Evolutionary conservation across 2,329 filamentous ascomycete genomes (phyloP), one percentile per base, ranked within the genome.

Genomic region (Fusarium mangiferae): DNA sequence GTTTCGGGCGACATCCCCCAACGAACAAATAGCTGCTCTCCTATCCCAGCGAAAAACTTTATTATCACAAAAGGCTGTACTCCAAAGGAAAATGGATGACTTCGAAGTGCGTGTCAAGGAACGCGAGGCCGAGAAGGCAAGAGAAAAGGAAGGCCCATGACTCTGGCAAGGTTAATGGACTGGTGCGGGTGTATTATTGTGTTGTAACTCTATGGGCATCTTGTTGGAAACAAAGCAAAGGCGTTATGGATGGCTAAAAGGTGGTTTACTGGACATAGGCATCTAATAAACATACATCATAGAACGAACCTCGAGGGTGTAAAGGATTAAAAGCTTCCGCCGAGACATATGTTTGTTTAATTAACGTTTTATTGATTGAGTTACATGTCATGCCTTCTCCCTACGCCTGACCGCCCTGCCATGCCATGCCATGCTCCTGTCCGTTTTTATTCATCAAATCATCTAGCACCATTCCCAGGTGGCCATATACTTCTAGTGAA

Each of bases 21-120:
- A 83, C 42, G 85, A 87, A 35, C 85, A 87, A 70, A 85, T 88
- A 68, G 79, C 81, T 55, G 80, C 81, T 20, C 83, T 88, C 55
- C 81, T 87, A 72, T 79, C 78, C 28, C 86, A 85, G 62, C 84
- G 82, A 67, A 77, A 79, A 35, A 76, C 78, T 26, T 78, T 88
- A 41, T 62, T 85, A 36, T 77, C 78, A 10, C 82, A 86, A 71
- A 82, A 80, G 54, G 78, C 76, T 7, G 80, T 80, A 11, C 74
- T 87, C 44, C 83, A 87, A 75, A 77, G 77, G 42, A 87, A 87
- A 70, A 78, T 87, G 5, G 79, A 81, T 45, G 76, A 80, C 7
- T 82, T 87, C 60, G 79, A 82, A 39, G 81, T 81, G 35, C 81
- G 83, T 33, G 82, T 86, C 9, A 76, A 75, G 62, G 83, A 84